Percentiles rank a stretch among this genome's conserved stretches.
Evolutionary conservation across 1,139 yeast species (phyloP).

Genomic region (Geotrichum macrosporum): DNA sequence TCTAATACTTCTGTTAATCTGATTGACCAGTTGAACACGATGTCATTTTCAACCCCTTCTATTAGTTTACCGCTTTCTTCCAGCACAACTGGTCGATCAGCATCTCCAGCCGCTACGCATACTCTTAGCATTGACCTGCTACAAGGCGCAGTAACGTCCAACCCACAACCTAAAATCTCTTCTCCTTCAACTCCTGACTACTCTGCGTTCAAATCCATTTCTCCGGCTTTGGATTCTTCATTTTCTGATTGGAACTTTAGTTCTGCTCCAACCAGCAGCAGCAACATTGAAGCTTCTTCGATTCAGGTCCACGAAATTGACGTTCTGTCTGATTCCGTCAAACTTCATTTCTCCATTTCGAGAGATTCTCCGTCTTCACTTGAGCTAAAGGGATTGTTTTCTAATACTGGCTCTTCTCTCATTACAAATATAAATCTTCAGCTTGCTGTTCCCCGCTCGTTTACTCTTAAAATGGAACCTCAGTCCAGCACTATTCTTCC

Average conservation of each 20-base stretch:
- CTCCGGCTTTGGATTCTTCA: constrained; percentile 13
- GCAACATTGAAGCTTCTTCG: too few species aligned
- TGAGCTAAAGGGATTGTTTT: constrained; percentile 46
- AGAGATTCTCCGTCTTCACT: constrained; percentile 41
- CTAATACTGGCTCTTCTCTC: constrained; percentile 42
- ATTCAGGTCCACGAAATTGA: constrained; percentile 7
- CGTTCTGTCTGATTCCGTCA: constrained; percentile 25
- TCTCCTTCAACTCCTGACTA: constrained; percentile 20
- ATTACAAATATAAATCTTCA: constrained; percentile 58
- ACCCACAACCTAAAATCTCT: neutral
- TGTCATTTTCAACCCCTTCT: constrained; percentile 28
- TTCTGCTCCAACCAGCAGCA: constrained; percentile 35
- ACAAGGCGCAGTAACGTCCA: constrained; percentile 8
- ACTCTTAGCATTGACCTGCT: constrained; percentile 17
- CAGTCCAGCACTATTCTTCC: constrained; percentile 58
- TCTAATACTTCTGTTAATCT: constrained; percentile 43
- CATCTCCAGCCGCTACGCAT: constrained; percentile 11
- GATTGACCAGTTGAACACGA: constrained; percentile 63
- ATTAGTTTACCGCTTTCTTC: constrained; percentile 4
- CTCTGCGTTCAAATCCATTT: constrained; percentile 17
- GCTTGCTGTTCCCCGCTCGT: constrained; percentile 77
- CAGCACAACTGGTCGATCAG: constrained; percentile 7
- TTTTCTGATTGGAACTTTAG: constrained; percentile 14
- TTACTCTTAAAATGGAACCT: constrained; percentile 61
- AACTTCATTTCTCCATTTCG: constrained; percentile 49